Percentiles rank a stretch among this genome's conserved stretches.
phyloP scores from a whole-genome alignment of 2,329 filamentous ascomycete genomes.

The Lizonia empirigonia region DNA sequence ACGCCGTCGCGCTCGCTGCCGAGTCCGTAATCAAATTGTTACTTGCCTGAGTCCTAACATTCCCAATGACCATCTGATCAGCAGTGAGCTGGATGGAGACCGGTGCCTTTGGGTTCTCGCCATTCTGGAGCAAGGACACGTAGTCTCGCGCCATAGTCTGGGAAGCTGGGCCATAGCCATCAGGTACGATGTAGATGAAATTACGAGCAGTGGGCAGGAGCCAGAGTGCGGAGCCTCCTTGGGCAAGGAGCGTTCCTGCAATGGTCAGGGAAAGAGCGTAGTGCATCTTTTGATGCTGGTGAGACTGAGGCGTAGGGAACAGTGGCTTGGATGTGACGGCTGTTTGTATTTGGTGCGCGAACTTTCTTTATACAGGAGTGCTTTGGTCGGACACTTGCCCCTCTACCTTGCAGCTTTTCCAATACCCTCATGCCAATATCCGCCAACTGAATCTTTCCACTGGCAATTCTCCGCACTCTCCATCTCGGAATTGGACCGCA shows the following conservation, averaged over 20 bases:
- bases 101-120: constrained; percentile 25
- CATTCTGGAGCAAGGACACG: constrained; percentile 25
- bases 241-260: constrained; percentile 14
- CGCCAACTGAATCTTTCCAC: not conserved
- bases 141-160: constrained; percentile 33
- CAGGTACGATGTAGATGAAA: constrained; percentile 35
- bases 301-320: not conserved
- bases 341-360: not conserved
- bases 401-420: not conserved
- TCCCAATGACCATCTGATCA: constrained; percentile 31
- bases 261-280: constrained; percentile 15
- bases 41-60: constrained; percentile 27
- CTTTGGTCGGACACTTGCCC: too few species aligned
- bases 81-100: constrained; percentile 26
- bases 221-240: constrained; percentile 19
- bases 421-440: constrained; percentile 1
- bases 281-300: constrained; percentile 9
- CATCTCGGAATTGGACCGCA: not conserved
- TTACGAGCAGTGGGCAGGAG: constrained; percentile 24
- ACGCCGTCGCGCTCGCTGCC: constrained; percentile 50
- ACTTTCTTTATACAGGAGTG: not conserved
- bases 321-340: not conserved
- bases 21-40: constrained; percentile 51
- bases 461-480: not conserved
- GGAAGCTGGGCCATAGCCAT: constrained; percentile 32